Evolutionary conservation across 768 basidiomycete species (phyloP).

Genomic region (Suillus sp.): DNA sequence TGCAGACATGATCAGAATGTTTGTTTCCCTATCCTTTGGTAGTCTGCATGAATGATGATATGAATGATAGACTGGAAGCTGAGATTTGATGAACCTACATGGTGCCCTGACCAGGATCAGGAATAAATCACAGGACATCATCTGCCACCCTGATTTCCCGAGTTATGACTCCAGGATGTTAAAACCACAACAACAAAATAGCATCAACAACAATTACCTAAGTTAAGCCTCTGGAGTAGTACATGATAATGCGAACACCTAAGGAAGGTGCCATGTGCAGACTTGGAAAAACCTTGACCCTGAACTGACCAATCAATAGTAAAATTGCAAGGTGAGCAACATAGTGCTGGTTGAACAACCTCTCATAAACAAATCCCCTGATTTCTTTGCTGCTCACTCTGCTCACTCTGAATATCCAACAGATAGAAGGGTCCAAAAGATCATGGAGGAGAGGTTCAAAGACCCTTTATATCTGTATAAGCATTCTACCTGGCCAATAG

Average conservation of each 20-base stretch:
- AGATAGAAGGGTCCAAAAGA: constrained; percentile 70
- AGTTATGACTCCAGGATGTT: constrained; percentile 39
- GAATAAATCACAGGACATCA: constrained; percentile 51
- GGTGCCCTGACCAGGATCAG: constrained; percentile 51
- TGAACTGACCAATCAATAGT: constrained; percentile 39
- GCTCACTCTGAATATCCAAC: constrained; percentile 47
- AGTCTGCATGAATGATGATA: constrained; percentile 40
- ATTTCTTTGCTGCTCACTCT: constrained; percentile 69
- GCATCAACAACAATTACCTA: too few species aligned
- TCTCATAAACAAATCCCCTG: constrained; percentile 67
- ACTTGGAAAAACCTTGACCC: too few species aligned
- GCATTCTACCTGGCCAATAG: background rate
- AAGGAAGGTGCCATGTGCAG: too few species aligned
- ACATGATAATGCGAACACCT: too few species aligned
- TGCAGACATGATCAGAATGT: constrained; percentile 92
- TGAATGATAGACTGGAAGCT: background rate
- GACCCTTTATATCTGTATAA: constrained; percentile 50
- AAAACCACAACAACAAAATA: too few species aligned
- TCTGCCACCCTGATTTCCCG: constrained; percentile 62
- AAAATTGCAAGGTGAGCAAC: constrained; percentile 69
- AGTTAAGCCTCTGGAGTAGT: too few species aligned
- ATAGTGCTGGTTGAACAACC: constrained; percentile 75
- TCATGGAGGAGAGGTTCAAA: constrained; percentile 86
- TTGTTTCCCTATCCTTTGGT: constrained; percentile 84
- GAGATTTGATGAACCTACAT: constrained; percentile 38